Conservation (phyloP, 495 filamentous ascomycete genomes). For the Symbiotaphrina buchneri region DNA sequence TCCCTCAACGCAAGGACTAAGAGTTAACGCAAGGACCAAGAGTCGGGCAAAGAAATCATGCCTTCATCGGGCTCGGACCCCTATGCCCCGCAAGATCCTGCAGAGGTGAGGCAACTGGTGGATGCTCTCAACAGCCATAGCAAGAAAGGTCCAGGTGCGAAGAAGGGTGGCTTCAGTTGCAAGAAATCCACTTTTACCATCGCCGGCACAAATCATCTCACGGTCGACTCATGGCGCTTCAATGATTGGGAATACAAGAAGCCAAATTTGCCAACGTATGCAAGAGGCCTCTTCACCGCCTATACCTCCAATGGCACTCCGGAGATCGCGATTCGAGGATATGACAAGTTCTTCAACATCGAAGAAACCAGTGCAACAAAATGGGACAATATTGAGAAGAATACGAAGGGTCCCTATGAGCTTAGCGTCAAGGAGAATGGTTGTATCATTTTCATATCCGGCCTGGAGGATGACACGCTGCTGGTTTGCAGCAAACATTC, state of each 20-base stretch:
- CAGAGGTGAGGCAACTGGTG: constrained; percentile 35
- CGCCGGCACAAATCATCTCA: constrained; percentile 27
- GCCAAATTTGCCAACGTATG: constrained; percentile 60
- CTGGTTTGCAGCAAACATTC: constrained; percentile 98
- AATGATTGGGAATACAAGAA: constrained; percentile 92
- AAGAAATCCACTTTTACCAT: constrained; percentile 57
- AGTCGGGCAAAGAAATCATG: constrained; percentile 4
- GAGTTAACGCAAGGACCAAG: not conserved
- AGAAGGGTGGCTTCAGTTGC: constrained; percentile 31
- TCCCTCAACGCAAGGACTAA: no score
- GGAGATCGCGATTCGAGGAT: constrained; percentile 72
- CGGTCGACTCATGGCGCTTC: constrained; percentile 80
- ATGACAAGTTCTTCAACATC: constrained; percentile 98
- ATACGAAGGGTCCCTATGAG: constrained; percentile 81
- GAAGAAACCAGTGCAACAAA: constrained; percentile 53
- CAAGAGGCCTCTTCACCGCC: constrained; percentile 79
- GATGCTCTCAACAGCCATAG: constrained; percentile 27
- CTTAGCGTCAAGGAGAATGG: constrained; percentile 95
- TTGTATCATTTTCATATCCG: constrained; percentile 94
- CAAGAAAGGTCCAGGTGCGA: constrained; percentile 17
- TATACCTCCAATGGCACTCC: constrained; percentile 30
- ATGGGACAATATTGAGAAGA: constrained; percentile 56
- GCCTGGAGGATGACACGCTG: constrained; percentile 65
- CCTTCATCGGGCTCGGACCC: constrained; percentile 19
- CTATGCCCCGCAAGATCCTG: constrained; percentile 36